These are phyloP conservation scores for Monilinia polystroma DNA, from an alignment of 2,329 filamentous ascomycete species.

Conservation along the genomic window DNA sequence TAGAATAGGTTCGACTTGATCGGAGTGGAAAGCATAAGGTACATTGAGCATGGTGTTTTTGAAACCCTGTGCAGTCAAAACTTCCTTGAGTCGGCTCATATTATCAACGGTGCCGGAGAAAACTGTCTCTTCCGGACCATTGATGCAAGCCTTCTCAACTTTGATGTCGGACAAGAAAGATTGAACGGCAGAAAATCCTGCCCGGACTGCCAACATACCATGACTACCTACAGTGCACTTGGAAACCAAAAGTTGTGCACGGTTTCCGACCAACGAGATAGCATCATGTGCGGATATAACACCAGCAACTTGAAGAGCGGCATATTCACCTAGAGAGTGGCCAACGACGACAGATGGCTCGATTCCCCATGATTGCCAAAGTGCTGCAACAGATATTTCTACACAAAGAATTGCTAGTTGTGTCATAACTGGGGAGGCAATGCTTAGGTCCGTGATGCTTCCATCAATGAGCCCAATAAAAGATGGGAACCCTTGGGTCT, in stretches of 20 bases:
- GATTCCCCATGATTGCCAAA: constrained; percentile 57
- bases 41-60: constrained; percentile 61
- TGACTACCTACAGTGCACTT: constrained; percentile 67
- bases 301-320: constrained; percentile 67
- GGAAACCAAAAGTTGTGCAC: constrained; percentile 62
- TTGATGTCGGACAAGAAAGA: constrained; percentile 20
- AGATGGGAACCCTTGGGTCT: constrained; percentile 34
- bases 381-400: constrained; percentile 53
- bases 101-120: constrained; percentile 58
- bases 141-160: constrained; percentile 64
- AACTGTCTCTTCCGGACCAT: constrained; percentile 72
- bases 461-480: constrained; percentile 44
- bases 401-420: constrained; percentile 42
- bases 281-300: constrained; percentile 68
- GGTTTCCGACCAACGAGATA: constrained; percentile 66
- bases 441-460: constrained; percentile 8
- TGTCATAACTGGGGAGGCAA: constrained; percentile 11
- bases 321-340: constrained; percentile 71
- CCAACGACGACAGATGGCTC: constrained; percentile 55
- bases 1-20: constrained; percentile 61
- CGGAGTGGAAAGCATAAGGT: constrained; percentile 65
- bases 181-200: constrained; percentile 32
- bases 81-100: constrained; percentile 50
- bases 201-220: constrained; percentile 59
- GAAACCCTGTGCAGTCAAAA: constrained; percentile 52